phyloP scores from a whole-genome alignment of 2,329 filamentous ascomycete species.

The Lecanosticta acicola region DNA sequence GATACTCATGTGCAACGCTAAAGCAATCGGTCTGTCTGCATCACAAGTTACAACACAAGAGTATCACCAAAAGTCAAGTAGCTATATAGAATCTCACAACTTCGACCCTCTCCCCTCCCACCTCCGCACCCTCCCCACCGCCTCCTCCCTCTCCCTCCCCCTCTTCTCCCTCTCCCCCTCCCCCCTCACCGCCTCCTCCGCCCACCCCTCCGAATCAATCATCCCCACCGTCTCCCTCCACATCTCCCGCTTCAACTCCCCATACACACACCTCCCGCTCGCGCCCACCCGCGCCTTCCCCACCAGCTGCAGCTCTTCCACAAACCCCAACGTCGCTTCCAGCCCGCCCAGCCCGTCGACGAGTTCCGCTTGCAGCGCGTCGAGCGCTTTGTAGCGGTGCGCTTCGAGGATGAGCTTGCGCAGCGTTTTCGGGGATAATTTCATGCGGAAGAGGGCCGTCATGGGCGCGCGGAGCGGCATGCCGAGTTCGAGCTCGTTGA shows the following conservation, averaged over 20 bases:
- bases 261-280: constrained; percentile 59
- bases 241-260: constrained; percentile 68
- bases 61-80: no score
- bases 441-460: constrained; percentile 67
- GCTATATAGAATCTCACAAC: no score
- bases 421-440: constrained; percentile 53
- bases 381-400: constrained; percentile 56
- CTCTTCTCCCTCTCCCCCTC: constrained; percentile 46
- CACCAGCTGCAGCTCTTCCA: constrained; percentile 54
- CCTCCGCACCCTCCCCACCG: constrained; percentile 21
- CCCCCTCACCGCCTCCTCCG: constrained; percentile 40
- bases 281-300: constrained; percentile 47
- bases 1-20: no score
- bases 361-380: constrained; percentile 61
- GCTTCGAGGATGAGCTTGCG: constrained; percentile 68
- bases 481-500: constrained; percentile 78
- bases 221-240: constrained; percentile 59
- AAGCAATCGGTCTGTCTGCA: no score
- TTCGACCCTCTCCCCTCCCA: constrained; percentile 29
- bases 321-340: constrained; percentile 56
- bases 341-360: constrained; percentile 63
- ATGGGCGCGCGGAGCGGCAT: constrained; percentile 69
- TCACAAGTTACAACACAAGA: no score
- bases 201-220: constrained; percentile 46
- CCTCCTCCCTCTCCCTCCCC: constrained; percentile 25